A percentile compares a stretch with the other conserved stretches of the same genome.
These are phyloP conservation scores for Aspergillus fischeri DNA, from an alignment of 2,329 filamentous ascomycete species.

Conservation along the genomic window DNA sequence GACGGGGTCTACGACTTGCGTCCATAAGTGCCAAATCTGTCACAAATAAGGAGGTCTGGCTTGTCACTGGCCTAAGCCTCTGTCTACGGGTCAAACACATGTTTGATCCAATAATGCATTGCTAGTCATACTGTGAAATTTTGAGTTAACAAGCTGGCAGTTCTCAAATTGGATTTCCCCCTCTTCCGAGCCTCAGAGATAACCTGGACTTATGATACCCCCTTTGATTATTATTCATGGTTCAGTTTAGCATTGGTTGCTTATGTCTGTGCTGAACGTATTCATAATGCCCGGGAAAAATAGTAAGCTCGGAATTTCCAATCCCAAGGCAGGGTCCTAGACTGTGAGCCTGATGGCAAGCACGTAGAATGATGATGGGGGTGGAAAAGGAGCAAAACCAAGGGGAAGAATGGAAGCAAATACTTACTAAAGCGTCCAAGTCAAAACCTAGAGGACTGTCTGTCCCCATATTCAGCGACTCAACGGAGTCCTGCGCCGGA, in stretches of 20 bases:
- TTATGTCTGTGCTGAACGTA: background rate
- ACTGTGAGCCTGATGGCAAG: background rate
- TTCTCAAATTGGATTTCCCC: no score
- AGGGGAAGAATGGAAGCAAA: background rate
- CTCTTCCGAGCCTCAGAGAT: no score
- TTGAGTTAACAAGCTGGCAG: no score
- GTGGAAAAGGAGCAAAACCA: background rate
- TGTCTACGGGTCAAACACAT: no score
- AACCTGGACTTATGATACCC: no score
- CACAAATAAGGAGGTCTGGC: no score
- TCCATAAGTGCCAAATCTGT: no score
- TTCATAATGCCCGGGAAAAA: slow-evolving; percentile 6
- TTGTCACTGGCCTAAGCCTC: no score
- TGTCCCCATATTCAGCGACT: background rate
- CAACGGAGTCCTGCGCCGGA: background rate
- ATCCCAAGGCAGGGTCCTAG: slow-evolving; percentile 3
- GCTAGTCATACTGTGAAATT: no score
- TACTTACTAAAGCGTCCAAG: slow-evolving; percentile 4
- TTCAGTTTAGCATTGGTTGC: background rate
- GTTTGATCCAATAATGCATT: no score
- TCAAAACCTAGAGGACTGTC: background rate
- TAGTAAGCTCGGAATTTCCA: slow-evolving; percentile 7
- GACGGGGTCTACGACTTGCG: no score
- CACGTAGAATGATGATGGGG: background rate
- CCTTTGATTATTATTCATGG: background rate